Evolutionary conservation across 2,329 filamentous ascomycete genomes (phyloP), one percentile per base, ranked within the genome.

Genomic region (Didymella keratinophila): DNA sequence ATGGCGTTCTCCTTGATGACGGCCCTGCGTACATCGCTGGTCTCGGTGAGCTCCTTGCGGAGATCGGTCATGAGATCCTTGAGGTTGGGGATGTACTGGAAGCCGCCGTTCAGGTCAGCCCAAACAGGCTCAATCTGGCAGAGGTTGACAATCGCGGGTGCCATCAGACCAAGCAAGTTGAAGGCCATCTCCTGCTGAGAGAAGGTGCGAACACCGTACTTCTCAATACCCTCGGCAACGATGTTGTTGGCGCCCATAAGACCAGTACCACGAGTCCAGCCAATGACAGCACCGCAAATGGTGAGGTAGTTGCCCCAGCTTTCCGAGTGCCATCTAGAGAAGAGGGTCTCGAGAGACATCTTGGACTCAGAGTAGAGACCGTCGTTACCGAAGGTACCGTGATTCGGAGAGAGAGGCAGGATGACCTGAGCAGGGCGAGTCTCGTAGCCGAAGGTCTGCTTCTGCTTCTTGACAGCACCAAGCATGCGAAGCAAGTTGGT

Each of bases 131-230:
- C 92, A 43, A 87, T 84, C 81, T 99, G 95, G 84, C 95, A 99
- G 42, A 99, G 86, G 75, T 99, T 93, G 68, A 97, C 93, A 70
- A 99, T 91, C 27, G 89, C 86, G 36, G 95, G 93, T 1, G 93
- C 91, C 95, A 99, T 97, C 52, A 99, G 86, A 68, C 95, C 94
- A 43, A 99, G 87, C 66, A 99, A 81, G 80, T 99, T 99, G 85
- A 99, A 99, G 16, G 95, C 95, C 95, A 99, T 99, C 80, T 99
- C 95, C 77, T 97, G 93, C 81, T 98, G 95, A 10, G 94, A 98
- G 84, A 99, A 99, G 4, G 95, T 99, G 70, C 95, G 93, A 25
- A 98, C 95, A 71, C 95, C 95, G 67, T 96, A 95, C 70, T 91
- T 92, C 83, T 99, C 95, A 56, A 99, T 92, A 60, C 94, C 95